phyloP scores from a whole-genome alignment of 2,329 filamentous ascomycete genomes.

The Aspergillus pseudonomiae region DNA sequence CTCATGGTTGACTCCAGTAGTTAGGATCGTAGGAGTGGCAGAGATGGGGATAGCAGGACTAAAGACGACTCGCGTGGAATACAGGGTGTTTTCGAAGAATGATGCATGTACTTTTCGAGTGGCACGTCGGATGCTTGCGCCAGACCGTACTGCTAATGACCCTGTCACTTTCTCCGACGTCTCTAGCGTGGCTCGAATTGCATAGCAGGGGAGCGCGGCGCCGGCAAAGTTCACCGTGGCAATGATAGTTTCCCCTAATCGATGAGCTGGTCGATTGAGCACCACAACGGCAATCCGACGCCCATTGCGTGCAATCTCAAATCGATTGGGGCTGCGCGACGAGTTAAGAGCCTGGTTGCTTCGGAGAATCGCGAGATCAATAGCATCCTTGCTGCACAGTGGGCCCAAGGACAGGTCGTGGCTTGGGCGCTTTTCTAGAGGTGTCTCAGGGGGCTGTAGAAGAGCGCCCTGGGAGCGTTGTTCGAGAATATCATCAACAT shows the following conservation, averaged over 20 bases:
- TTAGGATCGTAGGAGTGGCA: slow-evolving; percentile 89
- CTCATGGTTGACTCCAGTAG: slow-evolving; percentile 80
- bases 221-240: slow-evolving; percentile 82
- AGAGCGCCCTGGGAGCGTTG: slow-evolving; percentile 57
- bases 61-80: slow-evolving; percentile 77
- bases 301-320: slow-evolving; percentile 93
- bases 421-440: slow-evolving; percentile 62
- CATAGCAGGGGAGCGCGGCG: slow-evolving; percentile 80
- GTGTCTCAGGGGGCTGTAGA: slow-evolving; percentile 68
- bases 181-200: slow-evolving; percentile 81
- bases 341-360: slow-evolving; percentile 70
- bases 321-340: slow-evolving; percentile 85
- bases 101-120: slow-evolving; percentile 80
- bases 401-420: slow-evolving; percentile 57
- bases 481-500: slow-evolving; percentile 74
- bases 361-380: slow-evolving; percentile 85
- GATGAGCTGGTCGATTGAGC: slow-evolving; percentile 83
- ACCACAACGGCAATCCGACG: slow-evolving; percentile 88
- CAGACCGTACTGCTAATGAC: slow-evolving; percentile 78
- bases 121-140: slow-evolving; percentile 81
- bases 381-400: slow-evolving; percentile 75
- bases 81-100: slow-evolving; percentile 80
- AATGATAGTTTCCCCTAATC: slow-evolving; percentile 83
- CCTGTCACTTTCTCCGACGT: slow-evolving; percentile 82
- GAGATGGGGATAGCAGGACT: slow-evolving; percentile 78